These are phyloP conservation scores for Coemansia sp. DNA, from an alignment of 192 early-diverging fungal species.

Conservation along the genomic window DNA sequence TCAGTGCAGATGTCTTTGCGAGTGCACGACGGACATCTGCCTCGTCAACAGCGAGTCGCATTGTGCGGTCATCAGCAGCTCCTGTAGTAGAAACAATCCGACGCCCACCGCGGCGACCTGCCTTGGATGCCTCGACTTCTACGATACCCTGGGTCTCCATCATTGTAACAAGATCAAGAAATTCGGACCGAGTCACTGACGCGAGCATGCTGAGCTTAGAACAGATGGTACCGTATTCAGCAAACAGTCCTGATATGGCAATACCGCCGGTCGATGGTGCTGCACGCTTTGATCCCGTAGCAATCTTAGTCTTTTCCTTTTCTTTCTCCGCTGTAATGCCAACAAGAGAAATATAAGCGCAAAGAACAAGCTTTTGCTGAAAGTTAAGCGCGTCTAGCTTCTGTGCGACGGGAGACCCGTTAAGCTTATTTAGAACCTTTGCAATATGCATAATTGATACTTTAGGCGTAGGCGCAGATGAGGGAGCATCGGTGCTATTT, in stretches of 20 bases:
- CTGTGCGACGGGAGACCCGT: constrained; percentile 58
- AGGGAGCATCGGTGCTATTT: constrained; percentile 20
- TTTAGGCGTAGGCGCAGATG: constrained; percentile 50
- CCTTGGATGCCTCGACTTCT: constrained; percentile 21
- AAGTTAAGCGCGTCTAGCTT: constrained; percentile 71
- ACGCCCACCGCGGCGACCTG: constrained; percentile 30
- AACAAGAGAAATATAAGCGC: constrained; percentile 22
- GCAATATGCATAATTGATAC: constrained; percentile 81
- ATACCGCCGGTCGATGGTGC: constrained; percentile 44
- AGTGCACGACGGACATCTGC: constrained; percentile 40
- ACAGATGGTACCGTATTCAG: constrained; percentile 60
- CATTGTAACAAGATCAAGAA: constrained; percentile 68
- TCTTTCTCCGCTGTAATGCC: constrained; percentile 8
- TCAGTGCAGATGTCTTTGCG: constrained; percentile 24
- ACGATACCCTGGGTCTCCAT: constrained; percentile 73
- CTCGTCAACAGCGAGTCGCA: constrained; percentile 45
- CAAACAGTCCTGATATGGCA: constrained; percentile 39
- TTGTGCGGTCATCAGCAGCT: constrained; percentile 42
- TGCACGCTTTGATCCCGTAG: constrained; percentile 51
- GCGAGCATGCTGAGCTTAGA: constrained; percentile 54
- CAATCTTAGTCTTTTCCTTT: constrained; percentile 29
- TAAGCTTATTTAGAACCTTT: constrained; percentile 61
- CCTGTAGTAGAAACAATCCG: constrained; percentile 28
- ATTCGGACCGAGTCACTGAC: constrained; percentile 71
- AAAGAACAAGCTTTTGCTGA: constrained; percentile 80